Evolutionary conservation across 2,329 filamentous ascomycete species (phyloP), one percentile per base, ranked within the genome.

Genomic region (Sporothrix pseudoabietina): DNA sequence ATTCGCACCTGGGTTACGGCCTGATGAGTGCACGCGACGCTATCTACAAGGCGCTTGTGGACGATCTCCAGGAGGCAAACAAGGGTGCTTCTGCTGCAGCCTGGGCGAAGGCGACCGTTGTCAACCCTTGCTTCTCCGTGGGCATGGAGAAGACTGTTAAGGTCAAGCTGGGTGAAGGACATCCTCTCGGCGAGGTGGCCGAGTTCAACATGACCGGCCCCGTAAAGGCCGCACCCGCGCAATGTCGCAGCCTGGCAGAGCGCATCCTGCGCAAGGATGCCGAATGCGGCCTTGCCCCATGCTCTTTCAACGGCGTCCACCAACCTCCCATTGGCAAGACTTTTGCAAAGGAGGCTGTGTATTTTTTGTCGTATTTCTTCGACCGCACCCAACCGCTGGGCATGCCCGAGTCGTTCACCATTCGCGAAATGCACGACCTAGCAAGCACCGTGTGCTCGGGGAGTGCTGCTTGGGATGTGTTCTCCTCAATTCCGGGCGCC

Each of bases 291-390:
- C 84, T 98, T 68, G 88, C 92, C 0, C 96, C 96, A n/a, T 99
- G 96, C 85, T 97, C 96, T 1, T 99, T 99, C 89, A 97, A 97
- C 81, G 96, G 96, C 76, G 90, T 99, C 41, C 93, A 99, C 84
- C 96, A 99, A 82, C 96, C 96, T 10, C 91, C 92, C 30, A 87
- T 99, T 66, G 90, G 90, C 77, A 97, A 97, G 87, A 99, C 96
- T 0, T 99, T 99, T 79, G 85, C 93, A 35, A 88, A 87, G 76
- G 95, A 98, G 82, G 94, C 98, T 78, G 89, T 98, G 54, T 99
- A 95, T 84, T 94, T 98, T 78, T 95, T 99, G 83, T 97, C 93
- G 41, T 99, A 97, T 87, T 99, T 99, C 84, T 98, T 92, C 84
- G 96, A 99, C 85, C 94, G 97, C 79, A 97, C 93, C 32, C 89